A percentile compares a stretch with the other conserved stretches of the same genome.
Conservation (phyloP, 2,329 filamentous ascomycete species). For the Hymenoscyphus linearis region DNA sequence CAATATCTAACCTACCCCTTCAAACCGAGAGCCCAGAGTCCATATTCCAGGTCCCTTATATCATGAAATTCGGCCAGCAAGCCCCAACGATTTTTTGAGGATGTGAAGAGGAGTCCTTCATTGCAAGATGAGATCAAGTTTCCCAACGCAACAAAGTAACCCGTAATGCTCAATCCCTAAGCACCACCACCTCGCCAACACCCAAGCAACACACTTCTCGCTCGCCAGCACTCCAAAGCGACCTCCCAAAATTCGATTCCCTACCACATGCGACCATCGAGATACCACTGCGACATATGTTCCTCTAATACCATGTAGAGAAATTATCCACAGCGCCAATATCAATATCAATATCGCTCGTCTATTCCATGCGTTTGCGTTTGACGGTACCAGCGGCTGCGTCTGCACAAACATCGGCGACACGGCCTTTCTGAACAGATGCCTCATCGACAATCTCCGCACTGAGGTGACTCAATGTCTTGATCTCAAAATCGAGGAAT, state of each 20-base stretch:
- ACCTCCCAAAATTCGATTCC: neutral
- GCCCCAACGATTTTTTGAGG: neutral
- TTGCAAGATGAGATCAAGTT: neutral
- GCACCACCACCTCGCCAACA: neutral
- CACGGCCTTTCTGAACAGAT: constrained; percentile 25
- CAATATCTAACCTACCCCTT: no score
- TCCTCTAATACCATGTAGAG: neutral
- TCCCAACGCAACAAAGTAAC: neutral
- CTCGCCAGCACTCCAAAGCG: neutral
- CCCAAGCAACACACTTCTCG: neutral
- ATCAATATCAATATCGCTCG: no score
- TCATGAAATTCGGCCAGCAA: neutral
- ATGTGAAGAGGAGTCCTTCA: neutral
- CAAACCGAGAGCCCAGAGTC: no score
- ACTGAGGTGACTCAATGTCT: constrained; percentile 27
- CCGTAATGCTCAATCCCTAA: no score
- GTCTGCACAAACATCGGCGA: constrained; percentile 26
- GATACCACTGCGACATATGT: neutral
- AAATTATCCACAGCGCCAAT: neutral
- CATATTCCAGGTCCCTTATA: no score
- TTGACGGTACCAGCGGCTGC: constrained; percentile 17
- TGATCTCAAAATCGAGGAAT: constrained; percentile 35
- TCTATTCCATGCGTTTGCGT: constrained; percentile 8
- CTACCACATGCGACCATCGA: neutral
- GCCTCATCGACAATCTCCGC: constrained; percentile 32